Conservation (phyloP, 768 basidiomycete species). For the Lentinula aciculospora region DNA sequence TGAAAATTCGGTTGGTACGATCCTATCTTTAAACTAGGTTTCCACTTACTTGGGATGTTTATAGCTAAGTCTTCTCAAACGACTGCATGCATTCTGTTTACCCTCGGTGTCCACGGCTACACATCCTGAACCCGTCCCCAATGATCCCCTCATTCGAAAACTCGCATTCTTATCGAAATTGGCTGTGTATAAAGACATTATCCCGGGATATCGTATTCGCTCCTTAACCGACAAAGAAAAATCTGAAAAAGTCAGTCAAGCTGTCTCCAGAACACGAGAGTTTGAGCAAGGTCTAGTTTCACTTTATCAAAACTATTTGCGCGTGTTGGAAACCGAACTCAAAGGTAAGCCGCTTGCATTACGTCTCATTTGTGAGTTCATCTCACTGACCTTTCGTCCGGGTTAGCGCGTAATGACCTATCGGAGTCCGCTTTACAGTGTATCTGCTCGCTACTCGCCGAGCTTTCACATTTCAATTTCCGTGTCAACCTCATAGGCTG, state of each 20-base stretch:
- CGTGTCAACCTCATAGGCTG: conserved; percentile 87
- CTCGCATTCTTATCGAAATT: conserved; percentile 86
- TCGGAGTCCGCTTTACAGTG: conserved; percentile 70
- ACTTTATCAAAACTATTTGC: conserved; percentile 87
- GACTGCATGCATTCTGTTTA: conserved; percentile 86
- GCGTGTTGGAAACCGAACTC: conserved; percentile 77
- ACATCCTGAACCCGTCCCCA: conserved; percentile 64
- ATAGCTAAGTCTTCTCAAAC: conserved; percentile 83
- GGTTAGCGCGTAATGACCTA: conserved; percentile 58
- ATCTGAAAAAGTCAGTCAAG: conserved; percentile 89
- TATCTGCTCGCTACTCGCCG: conserved; percentile 80
- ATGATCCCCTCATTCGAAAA: conserved; percentile 81
- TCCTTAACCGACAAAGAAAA: conserved; percentile 86
- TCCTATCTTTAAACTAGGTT: conserved; percentile 1
- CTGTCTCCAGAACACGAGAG: conserved; percentile 84
- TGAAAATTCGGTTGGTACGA: conserved; percentile 77
- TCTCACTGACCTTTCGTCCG: conserved; percentile 8
- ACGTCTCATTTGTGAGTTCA: neutral
- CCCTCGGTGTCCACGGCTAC: conserved; percentile 64
- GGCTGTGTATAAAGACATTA: conserved; percentile 92
- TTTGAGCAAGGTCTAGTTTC: conserved; percentile 92
- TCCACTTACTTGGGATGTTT: neutral
- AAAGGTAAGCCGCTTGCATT: conserved; percentile 51
- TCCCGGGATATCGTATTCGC: conserved; percentile 95
- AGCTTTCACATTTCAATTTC: conserved; percentile 96